Percentiles rank a stretch among this genome's conserved stretches.
Conservation (phyloP, 176 grass and related monocot genomes). For the bread wheat (Triticum aestivum) region DNA sequence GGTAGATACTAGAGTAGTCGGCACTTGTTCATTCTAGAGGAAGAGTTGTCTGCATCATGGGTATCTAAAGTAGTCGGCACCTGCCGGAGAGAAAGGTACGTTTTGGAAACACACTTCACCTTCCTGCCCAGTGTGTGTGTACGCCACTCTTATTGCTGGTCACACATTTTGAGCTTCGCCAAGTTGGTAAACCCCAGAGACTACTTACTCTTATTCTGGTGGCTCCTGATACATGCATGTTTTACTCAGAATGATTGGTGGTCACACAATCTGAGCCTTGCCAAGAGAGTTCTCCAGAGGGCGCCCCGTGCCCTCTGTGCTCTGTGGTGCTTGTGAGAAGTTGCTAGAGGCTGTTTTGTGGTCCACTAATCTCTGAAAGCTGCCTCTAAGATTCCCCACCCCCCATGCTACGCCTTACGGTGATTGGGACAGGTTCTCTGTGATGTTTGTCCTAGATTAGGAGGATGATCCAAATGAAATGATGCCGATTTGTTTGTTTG, state of each 20-base stretch:
- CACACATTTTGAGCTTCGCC: constrained; percentile 37
- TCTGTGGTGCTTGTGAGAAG: constrained; percentile 7
- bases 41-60: constrained; percentile 1
- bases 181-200: constrained; percentile 14
- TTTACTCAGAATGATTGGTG: constrained; percentile 11
- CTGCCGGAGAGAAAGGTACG: constrained; percentile 8
- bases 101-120: constrained; percentile 14
- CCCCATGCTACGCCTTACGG: background rate
- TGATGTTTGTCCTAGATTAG: background rate
- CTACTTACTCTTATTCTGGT: background rate
- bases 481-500: background rate
- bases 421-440: constrained; percentile 12
- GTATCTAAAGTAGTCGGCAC: background rate
- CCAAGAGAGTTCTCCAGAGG: background rate
- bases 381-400: constrained; percentile 18
- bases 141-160: constrained; percentile 16
- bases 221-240: background rate
- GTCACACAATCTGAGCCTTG: constrained; percentile 11
- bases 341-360: background rate
- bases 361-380: constrained; percentile 31
- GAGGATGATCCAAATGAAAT: background rate
- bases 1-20: background rate
- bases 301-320: background rate
- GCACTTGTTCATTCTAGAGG: background rate
- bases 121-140: background rate